Evolutionary conservation across 2,329 filamentous ascomycete genomes (phyloP), one percentile per base, ranked within the genome.

Genomic region (Tolypocladium cylindrosporum): DNA sequence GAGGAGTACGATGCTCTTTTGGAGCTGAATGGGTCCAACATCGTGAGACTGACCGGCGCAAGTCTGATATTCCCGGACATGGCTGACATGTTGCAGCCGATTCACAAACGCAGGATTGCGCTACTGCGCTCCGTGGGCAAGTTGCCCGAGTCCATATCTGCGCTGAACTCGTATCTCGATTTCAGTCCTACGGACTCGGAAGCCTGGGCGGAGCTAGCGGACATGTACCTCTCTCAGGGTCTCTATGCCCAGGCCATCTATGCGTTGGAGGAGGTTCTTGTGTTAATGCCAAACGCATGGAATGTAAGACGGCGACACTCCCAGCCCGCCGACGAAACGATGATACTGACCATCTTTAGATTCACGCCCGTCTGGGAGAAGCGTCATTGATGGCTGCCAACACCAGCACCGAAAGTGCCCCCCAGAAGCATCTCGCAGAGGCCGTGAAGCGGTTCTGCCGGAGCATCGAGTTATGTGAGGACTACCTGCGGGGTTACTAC

Each of bases 261-360:
- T 72, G 88, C 91, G 60, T 76, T 96, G 51, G 94, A 99, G 71
- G 94, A 99, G 72, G 91, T 96, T 24, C 74, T 99, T 51, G 77
- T 97, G 55, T 79, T 96, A 58, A 83, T 85, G 56, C 93, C 94
- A 4, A 96, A 96, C 75, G 90, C 93, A 24, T 99, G 94, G 92
- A 97, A 96, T 77, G 90, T 94, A 72, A 71, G 89, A 71, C 60
- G 41, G n/a, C 34, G 40, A 27, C 55, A 8, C 27, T 42, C 34
- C 11, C 14, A 36, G 45, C 50, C 51, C 27, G 11, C n/a, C 2
- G 10, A 10, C 48, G 16, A 36, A 16, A 37, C 11, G 19, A 41
- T n/a, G 48, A 36, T 21, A 37, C 60, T 71, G 45, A 71, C 61
- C 60, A 11, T n/a, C 37, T 60, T n/a, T 67, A 94, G 88, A 84